Conservation (phyloP, 129 eudicot species). For the Erigeron canadensis region DNA sequence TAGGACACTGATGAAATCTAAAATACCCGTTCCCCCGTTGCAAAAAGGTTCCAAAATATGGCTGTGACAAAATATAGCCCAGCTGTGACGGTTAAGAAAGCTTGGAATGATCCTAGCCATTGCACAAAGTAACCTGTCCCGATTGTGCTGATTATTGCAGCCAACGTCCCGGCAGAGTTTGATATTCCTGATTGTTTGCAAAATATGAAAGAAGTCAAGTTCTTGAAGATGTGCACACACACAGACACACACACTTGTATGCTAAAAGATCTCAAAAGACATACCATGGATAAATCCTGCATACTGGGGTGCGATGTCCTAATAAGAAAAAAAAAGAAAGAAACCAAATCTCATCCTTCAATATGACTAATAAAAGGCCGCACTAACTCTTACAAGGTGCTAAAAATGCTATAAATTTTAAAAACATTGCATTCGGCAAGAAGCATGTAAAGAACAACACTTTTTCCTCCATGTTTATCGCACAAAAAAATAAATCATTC, state of each 20-base stretch:
- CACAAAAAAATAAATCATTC: neutral
- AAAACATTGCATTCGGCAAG: neutral
- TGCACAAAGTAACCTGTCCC: slow-evolving; percentile 89
- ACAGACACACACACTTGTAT: neutral
- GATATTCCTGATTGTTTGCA: slow-evolving; percentile 60
- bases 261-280: slow-evolving; percentile 15
- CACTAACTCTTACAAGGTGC: neutral
- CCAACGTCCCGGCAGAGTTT: slow-evolving; percentile 90
- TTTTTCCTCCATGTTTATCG: neutral
- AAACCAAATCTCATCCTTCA: neutral
- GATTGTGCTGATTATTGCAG: slow-evolving; percentile 88
- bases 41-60: slow-evolving; percentile 81
- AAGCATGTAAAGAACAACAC: no score
- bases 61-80: slow-evolving; percentile 71
- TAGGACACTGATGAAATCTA: slow-evolving; percentile 28
- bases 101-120: slow-evolving; percentile 95
- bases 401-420: neutral
- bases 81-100: slow-evolving; percentile 83
- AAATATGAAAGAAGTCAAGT: neutral
- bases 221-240: neutral
- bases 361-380: neutral
- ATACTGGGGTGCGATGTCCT: slow-evolving; percentile 93
- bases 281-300: slow-evolving; percentile 94
- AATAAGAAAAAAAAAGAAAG: slow-evolving; percentile 17
- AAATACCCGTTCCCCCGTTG: slow-evolving; percentile 77